Evolutionary conservation across 441 rosid genomes (phyloP), one percentile per base, ranked within the genome.

Genomic region (Syzygium malaccense): DNA sequence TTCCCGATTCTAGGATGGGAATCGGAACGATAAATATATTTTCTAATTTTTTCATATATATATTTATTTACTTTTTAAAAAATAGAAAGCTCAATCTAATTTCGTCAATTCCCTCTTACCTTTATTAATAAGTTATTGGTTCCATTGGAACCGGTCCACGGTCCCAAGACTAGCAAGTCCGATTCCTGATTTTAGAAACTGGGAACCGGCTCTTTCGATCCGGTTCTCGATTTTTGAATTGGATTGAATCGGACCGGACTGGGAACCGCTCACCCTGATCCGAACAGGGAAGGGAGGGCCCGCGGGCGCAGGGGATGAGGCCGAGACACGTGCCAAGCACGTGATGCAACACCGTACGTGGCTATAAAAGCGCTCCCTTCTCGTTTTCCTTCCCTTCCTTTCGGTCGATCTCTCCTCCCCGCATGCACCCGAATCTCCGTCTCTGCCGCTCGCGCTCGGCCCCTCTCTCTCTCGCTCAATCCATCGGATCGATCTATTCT

Each of bases 301-400:
- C 78, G 1, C 41, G 2, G 66, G 68, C 48, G 48, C 48, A 7
- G 48, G 48, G 58, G 60, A 26, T 12, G 28, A 23, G 60, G 12
- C 25, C n/a, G n/a, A 23, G 49, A 20, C 49, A 71, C 80, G 49
- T 25, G 80, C 28, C 41, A 0, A 23, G 48, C 51, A 75, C 83
- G 83, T 75, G 83, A 75, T 12, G 51, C 18, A 14, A 45, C 48
- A 45, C 48, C 9, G 48, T 45, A 7, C 48, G 48, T 8, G 48
- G 48, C 3, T 41, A 23, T 41, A 41, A 23, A 75, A 41, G 0
- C 51, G 8, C 83, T 1, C 49, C 12, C 45, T 17, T 26, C 30
- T 7, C 7, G 0, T 2, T 23, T 0, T 10, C 28, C 3, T 5
- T 11, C 28, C 6, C 0, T 4, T 4, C 48, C 9, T 7, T 19